A percentile compares a stretch with the other conserved stretches of the same genome.
Conservation (phyloP, 305 asterid genomes). For the Fraxinus paxiana region DNA sequence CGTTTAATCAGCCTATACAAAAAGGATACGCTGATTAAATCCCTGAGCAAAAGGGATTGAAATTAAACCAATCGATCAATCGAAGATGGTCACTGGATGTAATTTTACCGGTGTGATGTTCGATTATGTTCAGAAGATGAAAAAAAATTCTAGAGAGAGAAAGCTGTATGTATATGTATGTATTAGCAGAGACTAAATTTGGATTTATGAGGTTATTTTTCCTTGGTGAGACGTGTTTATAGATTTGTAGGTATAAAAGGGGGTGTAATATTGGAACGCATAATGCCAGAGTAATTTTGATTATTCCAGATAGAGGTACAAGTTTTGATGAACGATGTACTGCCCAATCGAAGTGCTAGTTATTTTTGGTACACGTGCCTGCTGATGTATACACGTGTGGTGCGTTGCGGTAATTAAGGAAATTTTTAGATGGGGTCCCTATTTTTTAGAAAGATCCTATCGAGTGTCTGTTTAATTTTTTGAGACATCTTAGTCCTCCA, state of each 20-base stretch:
- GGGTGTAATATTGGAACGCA: not conserved
- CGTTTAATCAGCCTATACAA: constrained; percentile 31
- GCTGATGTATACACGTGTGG: not conserved
- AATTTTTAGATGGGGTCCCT: not conserved
- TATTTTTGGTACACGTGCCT: not conserved
- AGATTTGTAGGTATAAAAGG: not conserved
- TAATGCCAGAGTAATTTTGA: constrained; percentile 1
- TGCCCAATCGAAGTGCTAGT: not conserved
- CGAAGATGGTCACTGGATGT: constrained; percentile 38
- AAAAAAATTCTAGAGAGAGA: constrained; percentile 5
- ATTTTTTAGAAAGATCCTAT: not conserved
- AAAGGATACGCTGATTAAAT: not conserved
- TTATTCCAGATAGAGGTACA: not conserved
- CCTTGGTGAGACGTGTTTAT: constrained; percentile 3
- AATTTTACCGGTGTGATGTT: constrained; percentile 36
- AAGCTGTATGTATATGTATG: not conserved
- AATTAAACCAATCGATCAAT: constrained; percentile 35
- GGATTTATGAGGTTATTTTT: constrained; percentile 10
- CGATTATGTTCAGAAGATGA: constrained; percentile 44
- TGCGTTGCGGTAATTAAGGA: not conserved
- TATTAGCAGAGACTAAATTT: not conserved
- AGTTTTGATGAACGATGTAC: not conserved
- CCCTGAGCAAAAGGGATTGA: constrained; percentile 21
- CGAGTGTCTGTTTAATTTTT: not conserved
- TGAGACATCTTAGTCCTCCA: not conserved